These are phyloP conservation scores for Pseudopediastrum boryanum DNA, from an alignment of 139 green algal species.

Conservation along the genomic window DNA sequence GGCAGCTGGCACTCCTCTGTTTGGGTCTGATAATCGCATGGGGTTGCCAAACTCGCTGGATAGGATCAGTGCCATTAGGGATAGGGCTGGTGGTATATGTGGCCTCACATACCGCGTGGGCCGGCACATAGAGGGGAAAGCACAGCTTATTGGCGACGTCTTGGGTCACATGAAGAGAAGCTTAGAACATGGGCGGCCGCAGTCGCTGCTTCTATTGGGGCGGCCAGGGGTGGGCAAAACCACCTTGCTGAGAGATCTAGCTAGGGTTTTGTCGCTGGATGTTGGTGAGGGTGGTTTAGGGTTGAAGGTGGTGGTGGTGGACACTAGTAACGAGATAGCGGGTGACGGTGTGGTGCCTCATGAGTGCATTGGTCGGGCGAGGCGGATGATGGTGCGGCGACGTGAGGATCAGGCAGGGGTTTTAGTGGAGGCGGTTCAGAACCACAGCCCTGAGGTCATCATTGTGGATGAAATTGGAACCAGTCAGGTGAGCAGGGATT, in stretches of 20 bases:
- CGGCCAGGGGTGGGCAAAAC: slow-evolving; percentile 95
- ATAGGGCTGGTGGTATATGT: slow-evolving; percentile 40
- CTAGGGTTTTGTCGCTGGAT: slow-evolving; percentile 82
- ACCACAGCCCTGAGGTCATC: slow-evolving; percentile 64
- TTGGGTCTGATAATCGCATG: slow-evolving; percentile 1
- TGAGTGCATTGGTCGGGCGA: slow-evolving; percentile 88
- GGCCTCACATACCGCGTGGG: slow-evolving; percentile 72
- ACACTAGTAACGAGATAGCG: slow-evolving; percentile 93
- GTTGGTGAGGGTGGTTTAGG: no score
- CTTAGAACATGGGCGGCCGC: not conserved
- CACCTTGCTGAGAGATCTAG: slow-evolving; percentile 77
- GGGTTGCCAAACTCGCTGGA: not conserved
- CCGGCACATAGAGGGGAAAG: slow-evolving; percentile 56
- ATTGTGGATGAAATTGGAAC: slow-evolving; percentile 54
- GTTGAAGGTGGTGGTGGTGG: slow-evolving; percentile 87
- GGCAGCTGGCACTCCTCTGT: no score
- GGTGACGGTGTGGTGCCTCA: slow-evolving; percentile 95
- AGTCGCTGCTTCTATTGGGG: not conserved
- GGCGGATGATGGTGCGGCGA: slow-evolving; percentile 88
- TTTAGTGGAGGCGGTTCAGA: slow-evolving; percentile 57
- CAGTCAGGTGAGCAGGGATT: slow-evolving; percentile 42
- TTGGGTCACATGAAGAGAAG: slow-evolving; percentile 41
- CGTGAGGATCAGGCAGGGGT: slow-evolving; percentile 67
- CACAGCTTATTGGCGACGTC: slow-evolving; percentile 54
- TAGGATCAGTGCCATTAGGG: not conserved